Conservation (phyloP, 345 rosid genomes). For the Arabis alpina region DNA sequence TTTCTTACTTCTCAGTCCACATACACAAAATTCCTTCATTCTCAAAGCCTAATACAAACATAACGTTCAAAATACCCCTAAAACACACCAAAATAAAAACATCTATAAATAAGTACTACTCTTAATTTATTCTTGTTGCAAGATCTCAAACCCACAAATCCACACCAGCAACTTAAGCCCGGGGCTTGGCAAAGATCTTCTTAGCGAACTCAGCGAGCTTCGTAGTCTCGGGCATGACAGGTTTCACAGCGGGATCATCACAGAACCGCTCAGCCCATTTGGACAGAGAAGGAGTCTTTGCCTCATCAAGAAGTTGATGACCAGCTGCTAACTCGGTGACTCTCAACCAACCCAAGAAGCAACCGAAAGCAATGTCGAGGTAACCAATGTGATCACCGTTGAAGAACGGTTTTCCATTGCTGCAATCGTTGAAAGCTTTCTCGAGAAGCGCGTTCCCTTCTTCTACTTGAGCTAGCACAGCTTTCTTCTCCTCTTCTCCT, state of each 20-base stretch:
- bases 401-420: slow-evolving; percentile 78
- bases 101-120: slow-evolving; percentile 11
- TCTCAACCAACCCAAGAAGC: slow-evolving; percentile 65
- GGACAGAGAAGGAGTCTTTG: slow-evolving; percentile 56
- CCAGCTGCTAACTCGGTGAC: slow-evolving; percentile 47
- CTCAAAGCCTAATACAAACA: slow-evolving; percentile 3
- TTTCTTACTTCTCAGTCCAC: slow-evolving; percentile 2
- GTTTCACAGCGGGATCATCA: slow-evolving; percentile 61
- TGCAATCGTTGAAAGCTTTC: slow-evolving; percentile 54
- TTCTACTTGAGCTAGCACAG: slow-evolving; percentile 37
- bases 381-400: slow-evolving; percentile 72
- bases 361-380: slow-evolving; percentile 68
- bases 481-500: slow-evolving; percentile 55
- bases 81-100: not conserved
- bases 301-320: slow-evolving; percentile 52
- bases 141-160: slow-evolving; percentile 3
- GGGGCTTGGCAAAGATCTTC: slow-evolving; percentile 38
- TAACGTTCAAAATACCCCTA: not conserved
- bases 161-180: slow-evolving; percentile 22
- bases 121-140: slow-evolving; percentile 32
- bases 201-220: slow-evolving; percentile 61
- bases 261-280: slow-evolving; percentile 72
- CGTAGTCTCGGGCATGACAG: slow-evolving; percentile 67
- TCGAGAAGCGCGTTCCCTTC: slow-evolving; percentile 55
- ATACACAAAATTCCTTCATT: slow-evolving; percentile 5